These are phyloP conservation scores for Ogataea parapolymorpha DNA, from an alignment of 805 yeast genomes.

Conservation along the genomic window DNA sequence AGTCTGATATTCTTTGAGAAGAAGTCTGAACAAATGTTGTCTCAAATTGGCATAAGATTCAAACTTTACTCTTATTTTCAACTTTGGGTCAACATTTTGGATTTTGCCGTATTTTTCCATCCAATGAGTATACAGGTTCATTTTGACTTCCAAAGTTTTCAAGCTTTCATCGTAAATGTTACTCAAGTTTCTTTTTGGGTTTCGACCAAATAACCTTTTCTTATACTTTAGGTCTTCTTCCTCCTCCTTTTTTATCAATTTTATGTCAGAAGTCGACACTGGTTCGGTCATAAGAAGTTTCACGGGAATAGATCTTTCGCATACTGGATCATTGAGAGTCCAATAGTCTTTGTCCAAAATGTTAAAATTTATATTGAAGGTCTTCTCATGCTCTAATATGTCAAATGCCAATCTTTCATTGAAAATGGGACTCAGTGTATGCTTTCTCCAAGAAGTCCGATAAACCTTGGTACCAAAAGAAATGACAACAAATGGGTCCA, in stretches of 20 bases:
- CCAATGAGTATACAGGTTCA: constrained; percentile 28
- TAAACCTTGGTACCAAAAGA: constrained; percentile 86
- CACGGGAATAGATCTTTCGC: constrained; percentile 57
- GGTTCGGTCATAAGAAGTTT: constrained; percentile 27
- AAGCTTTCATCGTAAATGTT: constrained; percentile 40
- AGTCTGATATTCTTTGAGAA: constrained; percentile 49
- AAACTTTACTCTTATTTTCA: constrained; percentile 61
- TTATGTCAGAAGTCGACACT: constrained; percentile 9
- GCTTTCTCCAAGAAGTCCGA: constrained; percentile 80
- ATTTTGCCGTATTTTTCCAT: constrained; percentile 34
- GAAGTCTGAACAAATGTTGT: constrained; percentile 64
- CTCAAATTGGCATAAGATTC: constrained; percentile 63
- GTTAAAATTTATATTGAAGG: constrained; percentile 63
- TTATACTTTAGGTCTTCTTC: constrained; percentile 11
- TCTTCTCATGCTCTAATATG: constrained; percentile 59
- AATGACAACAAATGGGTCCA: constrained; percentile 95
- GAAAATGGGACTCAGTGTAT: constrained; percentile 77
- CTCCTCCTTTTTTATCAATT: constrained; percentile 15
- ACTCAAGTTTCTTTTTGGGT: constrained; percentile 33
- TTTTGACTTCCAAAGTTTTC: constrained; percentile 37
- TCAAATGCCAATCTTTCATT: constrained; percentile 81
- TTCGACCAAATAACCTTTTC: constrained; percentile 23
- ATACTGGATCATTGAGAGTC: constrained; percentile 81
- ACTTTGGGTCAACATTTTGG: constrained; percentile 45
- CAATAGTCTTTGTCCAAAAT: constrained; percentile 83